These are phyloP conservation scores for Mortierella sp. DNA, from an alignment of 371 early-diverging fungal genomes.

Conservation along the genomic window DNA sequence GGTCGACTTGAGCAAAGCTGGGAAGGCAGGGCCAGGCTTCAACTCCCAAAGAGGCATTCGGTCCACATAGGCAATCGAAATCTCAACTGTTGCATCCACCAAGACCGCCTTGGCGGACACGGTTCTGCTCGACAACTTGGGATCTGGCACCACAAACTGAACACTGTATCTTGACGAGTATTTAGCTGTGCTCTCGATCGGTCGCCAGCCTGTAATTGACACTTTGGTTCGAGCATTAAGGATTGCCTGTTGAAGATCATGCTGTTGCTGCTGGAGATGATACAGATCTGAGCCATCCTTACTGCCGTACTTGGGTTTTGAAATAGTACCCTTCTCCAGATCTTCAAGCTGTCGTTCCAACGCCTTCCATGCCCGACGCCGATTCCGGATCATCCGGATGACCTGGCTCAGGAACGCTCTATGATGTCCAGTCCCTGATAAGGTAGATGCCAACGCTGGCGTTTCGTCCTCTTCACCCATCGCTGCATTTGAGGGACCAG, in stretches of 20 bases:
- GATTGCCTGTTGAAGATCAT: not conserved
- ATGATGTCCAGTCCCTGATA: slow-evolving; percentile 24
- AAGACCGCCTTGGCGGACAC: slow-evolving; percentile 24
- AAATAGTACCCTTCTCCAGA: slow-evolving; percentile 16
- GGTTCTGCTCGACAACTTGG: slow-evolving; percentile 10
- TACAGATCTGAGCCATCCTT: not conserved
- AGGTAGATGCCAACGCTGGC: slow-evolving; percentile 6
- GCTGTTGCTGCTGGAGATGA: not conserved
- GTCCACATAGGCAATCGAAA: slow-evolving; percentile 32
- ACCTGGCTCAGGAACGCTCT: slow-evolving; percentile 38
- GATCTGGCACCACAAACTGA: slow-evolving; percentile 23
- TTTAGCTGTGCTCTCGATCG: slow-evolving; percentile 15
- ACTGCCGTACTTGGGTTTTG: slow-evolving; percentile 4
- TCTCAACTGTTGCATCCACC: slow-evolving; percentile 32
- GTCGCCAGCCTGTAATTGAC: slow-evolving; percentile 22
- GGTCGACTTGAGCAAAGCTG: slow-evolving; percentile 18
- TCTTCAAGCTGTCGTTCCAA: slow-evolving; percentile 37
- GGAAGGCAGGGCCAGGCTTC: slow-evolving; percentile 41
- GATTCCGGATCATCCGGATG: slow-evolving; percentile 29
- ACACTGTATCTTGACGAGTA: slow-evolving; percentile 14
- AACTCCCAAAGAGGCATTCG: slow-evolving; percentile 31
- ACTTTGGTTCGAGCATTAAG: slow-evolving; percentile 8
- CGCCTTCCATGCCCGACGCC: slow-evolving; percentile 42
- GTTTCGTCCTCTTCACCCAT: slow-evolving; percentile 8
- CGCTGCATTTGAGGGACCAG: slow-evolving; percentile 11